Conservation (phyloP, 352 stramenopile genomes). For the Phytophthora sp. region DNA sequence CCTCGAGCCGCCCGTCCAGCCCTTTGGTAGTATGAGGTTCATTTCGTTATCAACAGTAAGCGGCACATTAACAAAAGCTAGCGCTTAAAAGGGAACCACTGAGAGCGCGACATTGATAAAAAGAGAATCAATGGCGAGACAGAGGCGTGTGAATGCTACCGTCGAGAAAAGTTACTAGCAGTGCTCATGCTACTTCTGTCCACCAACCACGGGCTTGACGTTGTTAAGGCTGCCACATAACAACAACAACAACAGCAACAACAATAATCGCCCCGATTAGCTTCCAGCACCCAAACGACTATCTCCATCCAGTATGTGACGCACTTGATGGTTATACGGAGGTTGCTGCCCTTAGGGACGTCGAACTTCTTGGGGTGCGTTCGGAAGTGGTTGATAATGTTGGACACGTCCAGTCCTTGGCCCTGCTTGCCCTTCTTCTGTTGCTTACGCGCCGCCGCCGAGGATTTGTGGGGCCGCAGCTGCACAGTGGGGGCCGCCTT, state of each 20-base stretch:
- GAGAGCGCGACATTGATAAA: conserved; percentile 1
- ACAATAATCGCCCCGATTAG: conserved; percentile 1
- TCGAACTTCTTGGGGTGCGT: conserved; percentile 84
- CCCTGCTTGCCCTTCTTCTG: conserved; percentile 23
- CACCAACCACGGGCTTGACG: conserved; percentile 72
- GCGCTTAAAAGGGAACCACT: no score
- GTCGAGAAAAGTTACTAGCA: conserved; percentile 14
- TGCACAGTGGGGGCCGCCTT: conserved; percentile 41
- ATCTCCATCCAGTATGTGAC: conserved; percentile 17
- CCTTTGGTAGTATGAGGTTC: no score
- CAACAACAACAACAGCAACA: conserved; percentile 16
- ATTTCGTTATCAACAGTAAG: no score
- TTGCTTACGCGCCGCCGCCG: conserved; percentile 47
- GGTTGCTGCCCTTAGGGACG: conserved; percentile 78
- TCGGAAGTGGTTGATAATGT: conserved; percentile 81
- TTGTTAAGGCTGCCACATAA: conserved; percentile 57
- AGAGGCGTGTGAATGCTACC: conserved; percentile 7
- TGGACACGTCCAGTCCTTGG: conserved; percentile 67
- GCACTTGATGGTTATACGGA: conserved; percentile 85
- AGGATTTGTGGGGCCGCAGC: conserved; percentile 52
- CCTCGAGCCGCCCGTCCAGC: no score
- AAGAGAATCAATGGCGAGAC: conserved; percentile 16
- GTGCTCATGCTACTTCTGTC: conserved; percentile 52
- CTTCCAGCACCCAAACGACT: not conserved
- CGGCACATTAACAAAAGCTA: conserved; percentile 15